Percentiles rank a stretch among this genome's conserved stretches.
Evolutionary conservation across 371 early-diverging fungal genomes (phyloP).

Genomic region (Lichtheimia hyalospora): DNA sequence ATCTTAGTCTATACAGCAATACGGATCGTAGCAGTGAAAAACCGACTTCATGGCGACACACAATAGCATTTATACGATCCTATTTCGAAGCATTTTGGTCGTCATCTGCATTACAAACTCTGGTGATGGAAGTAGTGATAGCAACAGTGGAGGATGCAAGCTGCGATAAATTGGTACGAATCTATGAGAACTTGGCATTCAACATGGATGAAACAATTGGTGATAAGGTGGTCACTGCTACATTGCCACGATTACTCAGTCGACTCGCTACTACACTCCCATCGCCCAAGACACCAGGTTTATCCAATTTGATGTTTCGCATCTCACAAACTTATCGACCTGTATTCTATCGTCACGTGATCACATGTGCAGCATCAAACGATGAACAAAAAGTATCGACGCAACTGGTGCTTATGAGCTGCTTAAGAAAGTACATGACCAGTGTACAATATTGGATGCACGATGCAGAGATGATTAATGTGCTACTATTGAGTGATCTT

Average conservation of each 20-base stretch:
- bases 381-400: slow-evolving; percentile 49
- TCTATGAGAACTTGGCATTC: slow-evolving; percentile 35
- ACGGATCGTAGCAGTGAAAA: neutral
- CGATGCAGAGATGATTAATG: slow-evolving; percentile 66
- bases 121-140: slow-evolving; percentile 26
- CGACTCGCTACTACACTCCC: slow-evolving; percentile 26
- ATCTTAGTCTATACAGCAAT: slow-evolving; percentile 1
- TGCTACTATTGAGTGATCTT: slow-evolving; percentile 59
- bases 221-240: slow-evolving; percentile 29
- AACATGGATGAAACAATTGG: slow-evolving; percentile 27
- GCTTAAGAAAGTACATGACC: slow-evolving; percentile 50
- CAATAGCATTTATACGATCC: neutral
- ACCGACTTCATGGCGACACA: slow-evolving; percentile 1
- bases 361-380: slow-evolving; percentile 62
- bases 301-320: slow-evolving; percentile 41
- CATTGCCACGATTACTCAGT: slow-evolving; percentile 34
- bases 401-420: slow-evolving; percentile 44
- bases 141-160: slow-evolving; percentile 28
- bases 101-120: slow-evolving; percentile 26
- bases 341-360: slow-evolving; percentile 56
- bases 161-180: slow-evolving; percentile 17
- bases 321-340: slow-evolving; percentile 40
- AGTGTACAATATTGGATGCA: slow-evolving; percentile 66
- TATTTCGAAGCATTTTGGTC: slow-evolving; percentile 49
- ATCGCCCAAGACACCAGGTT: slow-evolving; percentile 18